phyloP scores from a whole-genome alignment of 768 basidiomycete species.

The Boletus coccyginus region DNA sequence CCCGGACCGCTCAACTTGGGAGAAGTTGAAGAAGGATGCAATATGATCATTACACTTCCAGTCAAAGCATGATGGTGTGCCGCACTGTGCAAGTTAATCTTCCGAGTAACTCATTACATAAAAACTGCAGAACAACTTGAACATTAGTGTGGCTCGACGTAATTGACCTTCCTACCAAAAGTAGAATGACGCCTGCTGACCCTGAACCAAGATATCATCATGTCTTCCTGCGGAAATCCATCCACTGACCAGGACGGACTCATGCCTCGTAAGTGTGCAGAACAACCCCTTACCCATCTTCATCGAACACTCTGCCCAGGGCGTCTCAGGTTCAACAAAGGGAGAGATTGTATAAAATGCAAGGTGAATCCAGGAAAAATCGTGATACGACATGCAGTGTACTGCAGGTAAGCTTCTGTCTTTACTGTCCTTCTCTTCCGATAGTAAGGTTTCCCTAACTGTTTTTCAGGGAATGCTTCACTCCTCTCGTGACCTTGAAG shows the following conservation, averaged over 20 bases:
- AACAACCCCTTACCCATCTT: background rate
- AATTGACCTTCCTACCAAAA: background rate
- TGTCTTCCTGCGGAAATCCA: constrained; percentile 64
- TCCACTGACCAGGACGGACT: constrained; percentile 53
- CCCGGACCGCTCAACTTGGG: background rate
- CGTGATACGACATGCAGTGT: constrained; percentile 76
- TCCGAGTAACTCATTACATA: background rate
- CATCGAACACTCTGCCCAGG: constrained; percentile 36
- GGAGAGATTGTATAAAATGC: constrained; percentile 71
- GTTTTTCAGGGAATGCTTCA: constrained; percentile 58
- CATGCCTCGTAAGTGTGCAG: constrained; percentile 57
- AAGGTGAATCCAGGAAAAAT: constrained; percentile 63
- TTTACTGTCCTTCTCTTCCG: constrained; percentile 7
- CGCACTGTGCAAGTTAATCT: background rate
- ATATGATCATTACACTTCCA: too few species aligned
- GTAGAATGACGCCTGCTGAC: background rate
- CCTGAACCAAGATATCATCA: constrained; percentile 1
- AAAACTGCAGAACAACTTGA: background rate
- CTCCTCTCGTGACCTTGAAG: constrained; percentile 56
- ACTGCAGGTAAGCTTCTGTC: constrained; percentile 65
- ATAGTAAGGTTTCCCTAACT: background rate
- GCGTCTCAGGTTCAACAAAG: constrained; percentile 64
- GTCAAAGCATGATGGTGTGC: background rate
- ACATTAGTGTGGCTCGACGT: background rate
- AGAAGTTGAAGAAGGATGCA: background rate